Conservation (phyloP, 352 stramenopile species). For the Pythium rhizo-oryzae region DNA sequence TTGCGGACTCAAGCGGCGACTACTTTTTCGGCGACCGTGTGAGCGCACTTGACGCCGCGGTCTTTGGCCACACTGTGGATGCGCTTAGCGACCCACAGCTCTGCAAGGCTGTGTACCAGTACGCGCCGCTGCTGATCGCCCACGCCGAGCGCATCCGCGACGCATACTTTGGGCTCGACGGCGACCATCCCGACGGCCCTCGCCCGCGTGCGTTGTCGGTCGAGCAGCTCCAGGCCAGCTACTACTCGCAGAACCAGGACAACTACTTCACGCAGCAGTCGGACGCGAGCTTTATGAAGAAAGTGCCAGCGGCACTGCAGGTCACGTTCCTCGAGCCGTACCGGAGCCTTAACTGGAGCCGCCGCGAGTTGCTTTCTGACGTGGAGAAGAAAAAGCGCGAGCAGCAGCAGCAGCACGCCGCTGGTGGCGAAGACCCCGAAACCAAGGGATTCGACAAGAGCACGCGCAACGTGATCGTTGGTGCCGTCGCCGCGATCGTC, state of each 20-base stretch:
- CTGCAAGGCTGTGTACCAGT: conserved; percentile 66
- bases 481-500: conserved; percentile 64
- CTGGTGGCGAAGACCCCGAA: background rate
- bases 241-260: conserved; percentile 77
- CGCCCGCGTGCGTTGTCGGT: conserved; percentile 31
- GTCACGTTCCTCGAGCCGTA: conserved; percentile 80
- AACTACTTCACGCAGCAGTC: conserved; percentile 65
- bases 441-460: conserved; percentile 64
- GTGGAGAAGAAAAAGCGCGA: conserved; percentile 51
- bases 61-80: conserved; percentile 86
- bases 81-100: conserved; percentile 77
- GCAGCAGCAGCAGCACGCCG: conserved; percentile 21
- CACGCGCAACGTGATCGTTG: conserved; percentile 81
- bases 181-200: conserved; percentile 35
- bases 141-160: conserved; percentile 75
- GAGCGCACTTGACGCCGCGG: conserved; percentile 74
- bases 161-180: conserved; percentile 59
- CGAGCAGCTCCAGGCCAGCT: conserved; percentile 33
- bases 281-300: conserved; percentile 67
- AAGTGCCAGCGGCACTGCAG: conserved; percentile 56
- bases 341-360: conserved; percentile 82
- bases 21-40: conserved; percentile 78
- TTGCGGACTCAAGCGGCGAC: conserved; percentile 45
- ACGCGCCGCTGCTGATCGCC: conserved; percentile 73
- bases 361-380: conserved; percentile 63